Base-by-base conservation (phyloP, 768 basidiomycete genomes). In the Naematelia aurantialba region DNA sequence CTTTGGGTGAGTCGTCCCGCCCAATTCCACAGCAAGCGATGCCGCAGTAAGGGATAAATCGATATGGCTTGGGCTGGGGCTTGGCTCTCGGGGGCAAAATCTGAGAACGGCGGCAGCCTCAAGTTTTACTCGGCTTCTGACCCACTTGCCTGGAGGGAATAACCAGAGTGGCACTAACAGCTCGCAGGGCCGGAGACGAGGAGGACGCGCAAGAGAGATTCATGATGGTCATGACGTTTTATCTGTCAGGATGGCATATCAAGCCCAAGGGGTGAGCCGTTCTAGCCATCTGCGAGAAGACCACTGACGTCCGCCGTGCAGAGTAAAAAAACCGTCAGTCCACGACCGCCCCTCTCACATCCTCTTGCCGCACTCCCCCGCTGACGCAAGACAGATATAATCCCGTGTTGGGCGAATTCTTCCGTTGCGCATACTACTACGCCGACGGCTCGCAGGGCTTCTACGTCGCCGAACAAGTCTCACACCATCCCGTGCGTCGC, bases 191-290 rank as follows among this genome's bases (percentile, higher is more conserved):
- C 47, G 90, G 89, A 65, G 75, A 84, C n/a, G 85, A 84, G 72
- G 81, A 83, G 42, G 86, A 91, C 69, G 84, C 90, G 29, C 88
- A 94, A 75, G 92, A 94, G 73, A 82, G 96, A 45, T 97, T 97
- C 76, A 82, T 94, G 63, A 83, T 85, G 51, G 91, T 98, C 1
- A 82, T 97, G 30, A 87, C 89, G 62, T 96, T 93, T 76, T 99
- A 97, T 76, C 86, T 99, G 48, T 87, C 89, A n/a, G 96, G 96
- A 22, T 99, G 96, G 96, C 96, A 98, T 79, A 93, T 97, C 80
- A 97, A 97, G 79, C 93, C 96, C 17, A 66, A 93, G 89, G 80
- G 96, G 92, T 73, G 44, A 60, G 75, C 39, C 47, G 21, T 44
- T 44, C 29, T 26, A 21, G 8, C 34, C 34, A 39, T 39, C 8